Base-by-base conservation (phyloP, 2,329 filamentous ascomycete genomes). In the Diplocarpon mali region DNA sequence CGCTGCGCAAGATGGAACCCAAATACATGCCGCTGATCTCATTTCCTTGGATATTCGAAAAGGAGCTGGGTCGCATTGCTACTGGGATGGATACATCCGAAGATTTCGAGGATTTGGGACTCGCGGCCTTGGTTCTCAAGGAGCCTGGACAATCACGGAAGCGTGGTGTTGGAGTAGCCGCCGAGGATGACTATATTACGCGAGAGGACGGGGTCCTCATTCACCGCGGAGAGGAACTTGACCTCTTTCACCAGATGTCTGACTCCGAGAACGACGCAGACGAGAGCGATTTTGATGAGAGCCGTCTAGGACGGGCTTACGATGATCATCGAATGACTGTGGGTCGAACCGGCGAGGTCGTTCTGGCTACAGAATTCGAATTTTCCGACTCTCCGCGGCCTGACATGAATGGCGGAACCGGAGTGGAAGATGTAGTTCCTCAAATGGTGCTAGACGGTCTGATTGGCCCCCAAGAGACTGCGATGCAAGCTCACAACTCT, bases 1-100 rank as follows among this genome's bases (percentile, higher is more conserved):
- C 63, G 5, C 51, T 59, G 11, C 60, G 64, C 16, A 60, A 58
- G 15, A 64, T 65, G 57, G 65, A 63, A 10, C 57, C 69, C 2
- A 68, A 68, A 8, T 65, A 67, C 2, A 82, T 88, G 71, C 90
- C 92, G 0, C 68, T 96, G 8, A 92, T 95, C 55, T 92, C 83
- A 47, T 96, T 95, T 56, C 90, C 92, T 0, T 98, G 92, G 92
- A 68, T 96, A 2, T 94, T 96, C 52, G 71, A 79, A 11, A 71
- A 73, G 36, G 75, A 87, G 47, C 69, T 94, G 3, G 80, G 83
- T 1, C 71, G 72, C 38, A 79, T 94, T 54, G 84, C 83, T 1
- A 76, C 65, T 20, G 63, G 62, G 12, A 50, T 52, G 14, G 53
- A 58, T 31, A 29, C 39, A 1, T 41, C 29, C 9, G 54, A 57